Evolutionary conservation across 2,329 filamentous ascomycete genomes (phyloP).

Genomic region (Lachnellula arida): DNA sequence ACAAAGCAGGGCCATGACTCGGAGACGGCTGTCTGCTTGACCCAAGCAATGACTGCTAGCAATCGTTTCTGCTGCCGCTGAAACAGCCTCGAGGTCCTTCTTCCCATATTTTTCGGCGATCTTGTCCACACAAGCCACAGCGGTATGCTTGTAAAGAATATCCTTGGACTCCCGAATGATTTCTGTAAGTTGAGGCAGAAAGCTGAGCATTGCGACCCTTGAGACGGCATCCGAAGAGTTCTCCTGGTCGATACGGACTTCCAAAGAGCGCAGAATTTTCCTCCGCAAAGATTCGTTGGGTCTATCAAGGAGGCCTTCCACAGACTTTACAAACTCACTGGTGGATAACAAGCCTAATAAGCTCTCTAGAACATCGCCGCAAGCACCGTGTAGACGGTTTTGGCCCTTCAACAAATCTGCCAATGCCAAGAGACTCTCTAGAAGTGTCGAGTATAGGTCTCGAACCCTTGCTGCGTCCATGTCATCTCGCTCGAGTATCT

Average conservation of each 20-base stretch:
- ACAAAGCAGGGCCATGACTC: slow-evolving; percentile 81
- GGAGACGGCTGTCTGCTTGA: slow-evolving; percentile 65
- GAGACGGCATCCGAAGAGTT: slow-evolving; percentile 64
- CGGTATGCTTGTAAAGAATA: slow-evolving; percentile 74
- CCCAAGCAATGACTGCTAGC: slow-evolving; percentile 72
- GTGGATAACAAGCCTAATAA: slow-evolving; percentile 83
- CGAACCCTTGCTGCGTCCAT: slow-evolving; percentile 63
- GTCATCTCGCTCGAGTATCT: slow-evolving; percentile 56
- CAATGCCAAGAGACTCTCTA: slow-evolving; percentile 61
- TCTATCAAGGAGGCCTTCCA: slow-evolving; percentile 74
- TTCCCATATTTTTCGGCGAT: slow-evolving; percentile 95
- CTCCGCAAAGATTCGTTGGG: slow-evolving; percentile 71
- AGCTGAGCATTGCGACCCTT: slow-evolving; percentile 66
- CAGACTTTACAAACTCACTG: slow-evolving; percentile 81
- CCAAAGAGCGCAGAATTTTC: slow-evolving; percentile 76
- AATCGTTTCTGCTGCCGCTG: slow-evolving; percentile 71
- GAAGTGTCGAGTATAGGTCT: slow-evolving; percentile 62
- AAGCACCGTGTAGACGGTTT: slow-evolving; percentile 51
- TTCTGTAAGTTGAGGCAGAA: slow-evolving; percentile 72
- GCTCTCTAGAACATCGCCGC: slow-evolving; percentile 69
- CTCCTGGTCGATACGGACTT: slow-evolving; percentile 71
- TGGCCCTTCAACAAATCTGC: slow-evolving; percentile 58
- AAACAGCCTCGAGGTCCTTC: slow-evolving; percentile 74
- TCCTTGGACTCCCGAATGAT: slow-evolving; percentile 71
- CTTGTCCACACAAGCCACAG: slow-evolving; percentile 85